Evolutionary conservation across 441 rosid genomes (phyloP).

Genomic region (Cnidoscolus chayamansa): DNA sequence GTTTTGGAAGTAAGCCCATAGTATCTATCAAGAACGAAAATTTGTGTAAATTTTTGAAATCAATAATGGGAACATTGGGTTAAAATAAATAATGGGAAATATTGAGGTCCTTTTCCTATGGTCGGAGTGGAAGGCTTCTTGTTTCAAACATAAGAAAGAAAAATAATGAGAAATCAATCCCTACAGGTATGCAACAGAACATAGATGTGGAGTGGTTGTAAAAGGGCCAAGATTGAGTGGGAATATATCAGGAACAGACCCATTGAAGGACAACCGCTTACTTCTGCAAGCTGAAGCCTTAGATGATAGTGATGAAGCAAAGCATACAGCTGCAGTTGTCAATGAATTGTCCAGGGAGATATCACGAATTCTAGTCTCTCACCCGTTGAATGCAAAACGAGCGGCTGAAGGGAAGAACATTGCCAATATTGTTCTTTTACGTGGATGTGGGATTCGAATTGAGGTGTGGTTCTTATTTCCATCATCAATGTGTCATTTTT

Average conservation of each 20-base stretch:
- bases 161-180: constrained; percentile 9
- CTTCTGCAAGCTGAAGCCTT: constrained; percentile 73
- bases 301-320: constrained; percentile 82
- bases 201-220: constrained; percentile 94
- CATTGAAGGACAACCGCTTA: constrained; percentile 82
- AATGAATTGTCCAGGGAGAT: constrained; percentile 84
- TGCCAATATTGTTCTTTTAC: constrained; percentile 80
- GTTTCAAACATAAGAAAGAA: constrained; percentile 11
- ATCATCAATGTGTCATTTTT: constrained; percentile 8
- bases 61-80: neutral
- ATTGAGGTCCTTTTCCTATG: neutral
- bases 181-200: constrained; percentile 88
- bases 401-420: constrained; percentile 71
- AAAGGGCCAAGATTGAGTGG: constrained; percentile 88
- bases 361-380: constrained; percentile 63
- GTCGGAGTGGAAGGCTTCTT: neutral
- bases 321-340: constrained; percentile 73
- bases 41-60: neutral
- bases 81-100: neutral
- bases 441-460: constrained; percentile 94
- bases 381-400: constrained; percentile 70
- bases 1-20: neutral
- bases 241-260: constrained; percentile 94
- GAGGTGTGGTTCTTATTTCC: constrained; percentile 47
- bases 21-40: neutral